Evolutionary conservation across 2,329 filamentous ascomycete species (phyloP), one percentile per base, ranked within the genome.

Genomic region (Massarina eburnea): DNA sequence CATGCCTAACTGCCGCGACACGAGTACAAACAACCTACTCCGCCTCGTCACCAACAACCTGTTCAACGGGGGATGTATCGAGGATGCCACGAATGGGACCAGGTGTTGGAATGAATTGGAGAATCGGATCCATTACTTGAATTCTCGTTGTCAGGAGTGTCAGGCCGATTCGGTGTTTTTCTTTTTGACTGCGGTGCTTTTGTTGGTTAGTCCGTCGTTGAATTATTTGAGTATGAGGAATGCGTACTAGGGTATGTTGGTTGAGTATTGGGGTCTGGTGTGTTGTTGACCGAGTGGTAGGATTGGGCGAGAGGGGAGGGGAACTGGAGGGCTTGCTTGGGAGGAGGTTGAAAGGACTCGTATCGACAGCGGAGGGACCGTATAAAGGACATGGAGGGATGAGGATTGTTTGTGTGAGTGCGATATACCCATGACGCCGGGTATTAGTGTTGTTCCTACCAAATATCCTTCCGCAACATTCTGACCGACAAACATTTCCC

Each of bases 91-190:
- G 19, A 18, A 30, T 30, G 17, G 7, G 19, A 32, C 6, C 20
- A 18, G 14, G 22, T 46, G 40, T 20, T 33, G 21, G 24, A 35
- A 40, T 15, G 18, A 17, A 2, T 22, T n/a, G 3, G 19, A 5
- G 1, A 18, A n/a, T 17, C 17, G 7, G 15, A 19, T n/a, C n/a
- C n/a, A 21, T 3, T 37, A 45, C 10, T 26, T 59, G 20, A 53
- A 57, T 18, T 24, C 24, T 4, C 48, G 52, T 5, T 61, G 56
- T 40, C 49, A 45, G 18, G 24, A 51, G 30, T 46, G 24, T 15
- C 21, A 45, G 26, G 56, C 56, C 8, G 53, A 54, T 35, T 39
- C 51, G 1, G 54, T 49, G 1, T 59, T 61, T 36, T 55, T 59
- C 52, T 59, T 54, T 19, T 21, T 56, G 14, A 52, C 45, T 7